Evolutionary conservation across 176 grass and related monocot genomes (phyloP), one percentile per base, ranked within the genome.

Genomic region (Pontederia crassipes): DNA sequence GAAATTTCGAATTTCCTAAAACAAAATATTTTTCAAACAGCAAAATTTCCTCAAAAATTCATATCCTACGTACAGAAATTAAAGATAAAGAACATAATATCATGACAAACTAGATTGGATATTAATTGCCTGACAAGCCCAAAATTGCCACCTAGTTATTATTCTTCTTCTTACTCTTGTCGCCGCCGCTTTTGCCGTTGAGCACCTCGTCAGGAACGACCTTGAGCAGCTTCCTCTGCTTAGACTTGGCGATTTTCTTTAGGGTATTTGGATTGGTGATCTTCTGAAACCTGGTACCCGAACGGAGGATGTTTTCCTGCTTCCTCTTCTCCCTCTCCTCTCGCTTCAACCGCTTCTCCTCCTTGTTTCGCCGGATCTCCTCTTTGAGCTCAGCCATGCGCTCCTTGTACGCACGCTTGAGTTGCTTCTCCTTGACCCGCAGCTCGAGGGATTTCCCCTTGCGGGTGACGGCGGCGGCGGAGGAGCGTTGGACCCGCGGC

Each of bases 291-390:
- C 85, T 90, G 6, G 87, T 88, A 13, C 93, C 93, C 17, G 87
- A 73, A 45, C 84, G 80, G 28, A 92, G 53, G 10, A 83, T 49
- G 73, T 98, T 98, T 81, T 98, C 88, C 68, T 86, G 53, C 71
- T 98, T 98, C 64, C 71, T 78, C 79, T 98, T 98, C 77, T 98
- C 93, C 65, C 81, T 81, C 79, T 92, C 93, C 84, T 83, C 87
- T 60, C 77, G 74, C 74, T 54, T 14, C 63, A 78, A 83, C 49
- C 93, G 80, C 87, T 92, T 98, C 48, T 81, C 88, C 20, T 71
- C 61, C 82, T 98, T 98, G 67, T 86, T 86, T 64, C 46, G 54
- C 53, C 93, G 77, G 71, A 98, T 92, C 65, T 98, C 84, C 54
- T 92, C 93, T 76, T 98, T 98, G 52, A 98, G 88, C 77, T 98